Base-by-base conservation (phyloP, 306 rosid species). In the Acmispon strigosus region DNA sequence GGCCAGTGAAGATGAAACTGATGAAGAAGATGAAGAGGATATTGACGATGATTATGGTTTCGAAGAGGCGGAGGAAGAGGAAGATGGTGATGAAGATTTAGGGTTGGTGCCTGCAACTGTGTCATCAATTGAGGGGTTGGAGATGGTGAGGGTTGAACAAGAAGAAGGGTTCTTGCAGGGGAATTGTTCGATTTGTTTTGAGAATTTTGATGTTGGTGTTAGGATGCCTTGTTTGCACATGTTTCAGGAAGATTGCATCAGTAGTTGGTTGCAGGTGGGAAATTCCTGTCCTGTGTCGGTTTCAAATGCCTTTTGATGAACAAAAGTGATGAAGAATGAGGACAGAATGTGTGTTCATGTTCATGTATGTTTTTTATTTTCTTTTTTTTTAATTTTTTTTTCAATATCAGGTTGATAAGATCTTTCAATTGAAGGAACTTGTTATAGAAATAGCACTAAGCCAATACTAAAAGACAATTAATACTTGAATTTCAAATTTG, bases 51-150 rank as follows among this genome's bases (percentile, higher is more conserved):
- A 19, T 9, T 45, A 7, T 1, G 57, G 22, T 27, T 27, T 27
- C 3, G 32, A 27, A 27, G 32, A 27, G 4, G 3, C n/a, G n/a
- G 24, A 22, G 24, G 32, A 27, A 4, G 32, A 27, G 2, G 32
- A 4, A 1, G 32, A 27, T n/a, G n/a, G n/a, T n/a, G n/a, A n/a
- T 2, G 4, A 27, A 2, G 20, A 11, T 10, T 4, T 8, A n/a
- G 42, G 66, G 15, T 47, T 80, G 10, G 60, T 47, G 69, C 61
- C 81, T 0, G 81, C 78, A 8, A 29, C 48, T 2, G 16, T 10
- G 34, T 14, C 51, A 3, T 8, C 14, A 0, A n/a, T 71, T 47
- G 60, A 76, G 11, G 58, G 0, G 0, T 39, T 81, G 73, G 60
- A 77, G 65, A 58, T 4, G 3, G 42, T 72, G 5, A 32, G 1